A percentile compares a stretch with the other conserved stretches of the same genome.
These are phyloP conservation scores for Maudiozyma humilis DNA, from an alignment of 1,139 yeast genomes.

Conservation along the genomic window DNA sequence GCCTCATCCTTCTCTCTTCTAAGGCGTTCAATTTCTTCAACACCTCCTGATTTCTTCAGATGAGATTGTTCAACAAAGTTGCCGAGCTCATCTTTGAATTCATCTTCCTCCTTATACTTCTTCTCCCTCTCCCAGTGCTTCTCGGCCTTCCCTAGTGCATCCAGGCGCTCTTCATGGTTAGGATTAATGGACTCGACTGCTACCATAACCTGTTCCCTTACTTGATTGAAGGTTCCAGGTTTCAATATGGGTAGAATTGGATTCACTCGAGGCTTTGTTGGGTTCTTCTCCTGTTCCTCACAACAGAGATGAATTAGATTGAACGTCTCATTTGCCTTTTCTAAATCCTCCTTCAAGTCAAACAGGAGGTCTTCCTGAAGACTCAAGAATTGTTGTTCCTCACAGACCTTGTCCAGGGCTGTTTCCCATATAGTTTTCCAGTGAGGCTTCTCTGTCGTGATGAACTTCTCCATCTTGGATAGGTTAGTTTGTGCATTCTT, in stretches of 20 bases:
- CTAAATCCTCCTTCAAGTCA: slow-evolving; percentile 74
- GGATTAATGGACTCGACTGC: slow-evolving; percentile 78
- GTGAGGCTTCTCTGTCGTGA: slow-evolving; percentile 62
- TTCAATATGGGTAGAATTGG: slow-evolving; percentile 48
- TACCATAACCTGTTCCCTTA: slow-evolving; percentile 69
- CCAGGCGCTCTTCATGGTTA: slow-evolving; percentile 73
- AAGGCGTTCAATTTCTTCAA: slow-evolving; percentile 71
- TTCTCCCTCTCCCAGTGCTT: slow-evolving; percentile 66
- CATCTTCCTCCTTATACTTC: slow-evolving; percentile 47
- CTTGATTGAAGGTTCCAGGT: slow-evolving; percentile 59
- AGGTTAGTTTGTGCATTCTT: slow-evolving; percentile 48
- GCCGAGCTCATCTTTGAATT: slow-evolving; percentile 81
- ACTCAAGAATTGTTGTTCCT: slow-evolving; percentile 86
- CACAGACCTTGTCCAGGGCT: slow-evolving; percentile 82
- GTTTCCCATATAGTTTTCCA: slow-evolving; percentile 94
- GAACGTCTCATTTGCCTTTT: slow-evolving; percentile 73
- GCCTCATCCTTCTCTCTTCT: slow-evolving; percentile 62
- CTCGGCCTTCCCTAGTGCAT: slow-evolving; percentile 85
- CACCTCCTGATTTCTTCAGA: slow-evolving; percentile 77
- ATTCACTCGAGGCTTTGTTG: slow-evolving; percentile 30
- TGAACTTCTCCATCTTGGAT: slow-evolving; percentile 49
- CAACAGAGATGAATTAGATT: slow-evolving; percentile 75
- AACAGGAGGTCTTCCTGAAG: slow-evolving; percentile 78
- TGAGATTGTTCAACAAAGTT: slow-evolving; percentile 72
- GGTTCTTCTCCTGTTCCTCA: slow-evolving; percentile 58